A percentile compares a stretch with the other conserved stretches of the same genome.
Conservation (phyloP, 2,329 filamentous ascomycete species). For the Cladosporium cucumerinum region DNA sequence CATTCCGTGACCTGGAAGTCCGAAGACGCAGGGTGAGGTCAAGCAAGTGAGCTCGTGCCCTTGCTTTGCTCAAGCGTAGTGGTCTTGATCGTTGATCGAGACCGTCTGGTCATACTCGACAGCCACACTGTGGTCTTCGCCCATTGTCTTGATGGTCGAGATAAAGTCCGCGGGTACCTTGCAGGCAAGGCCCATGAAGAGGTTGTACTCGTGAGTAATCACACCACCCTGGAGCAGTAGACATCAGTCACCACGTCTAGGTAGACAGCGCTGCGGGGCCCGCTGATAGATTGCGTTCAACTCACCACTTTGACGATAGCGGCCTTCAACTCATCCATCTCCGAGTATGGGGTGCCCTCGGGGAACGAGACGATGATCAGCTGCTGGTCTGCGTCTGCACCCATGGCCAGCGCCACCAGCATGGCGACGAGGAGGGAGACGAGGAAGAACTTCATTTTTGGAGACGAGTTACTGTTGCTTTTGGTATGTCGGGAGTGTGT, state of each 20-base stretch:
- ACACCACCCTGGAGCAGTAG: slow-evolving; percentile 54
- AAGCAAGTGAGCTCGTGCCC: not conserved
- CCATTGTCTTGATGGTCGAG: slow-evolving; percentile 62
- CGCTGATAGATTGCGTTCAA: slow-evolving; percentile 3
- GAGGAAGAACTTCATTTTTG: slow-evolving; percentile 31
- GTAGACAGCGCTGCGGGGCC: not conserved
- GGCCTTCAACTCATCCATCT: slow-evolving; percentile 69
- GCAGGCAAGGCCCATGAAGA: slow-evolving; percentile 33
- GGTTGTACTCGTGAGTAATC: slow-evolving; percentile 64
- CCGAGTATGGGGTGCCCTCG: slow-evolving; percentile 58
- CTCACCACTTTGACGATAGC: slow-evolving; percentile 63
- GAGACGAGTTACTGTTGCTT: not conserved
- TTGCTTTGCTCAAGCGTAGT: not conserved
- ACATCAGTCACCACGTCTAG: slow-evolving; percentile 3
- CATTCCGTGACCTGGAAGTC: slow-evolving; percentile 13
- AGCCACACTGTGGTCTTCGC: slow-evolving; percentile 57
- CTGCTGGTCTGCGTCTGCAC: slow-evolving; percentile 56
- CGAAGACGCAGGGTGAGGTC: slow-evolving; percentile 12
- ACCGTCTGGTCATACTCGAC: slow-evolving; percentile 78
- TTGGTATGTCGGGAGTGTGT: not conserved
- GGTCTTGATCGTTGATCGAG: slow-evolving; percentile 17
- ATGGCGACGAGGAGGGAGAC: slow-evolving; percentile 33
- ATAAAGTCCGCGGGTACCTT: slow-evolving; percentile 68
- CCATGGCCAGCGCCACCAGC: slow-evolving; percentile 60
- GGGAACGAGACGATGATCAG: slow-evolving; percentile 77